Evolutionary conservation across 352 stramenopile species (phyloP), one percentile per base, ranked within the genome.

Genomic region (Phytophthora agathidicida): DNA sequence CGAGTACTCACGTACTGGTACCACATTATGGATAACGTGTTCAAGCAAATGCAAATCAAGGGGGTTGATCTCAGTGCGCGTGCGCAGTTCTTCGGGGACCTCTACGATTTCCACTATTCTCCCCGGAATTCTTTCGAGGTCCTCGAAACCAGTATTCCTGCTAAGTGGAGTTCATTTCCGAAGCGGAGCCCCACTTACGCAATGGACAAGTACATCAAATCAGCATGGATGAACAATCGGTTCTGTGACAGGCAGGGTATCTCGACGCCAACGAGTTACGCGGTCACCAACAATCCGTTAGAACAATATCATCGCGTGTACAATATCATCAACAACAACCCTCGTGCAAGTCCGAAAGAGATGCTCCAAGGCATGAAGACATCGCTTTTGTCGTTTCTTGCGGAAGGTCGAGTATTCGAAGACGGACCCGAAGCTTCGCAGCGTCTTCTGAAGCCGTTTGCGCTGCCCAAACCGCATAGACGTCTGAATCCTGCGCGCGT

Each of bases 21-120:
- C 16, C 30, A 42, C 32, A n/a, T 41, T 14, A 42, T 2, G 30
- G 7, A 52, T 10, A 52, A 42, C 23, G 30, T 52, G 1, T 3
- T 13, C 7, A 42, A 32, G 27, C 19, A 26, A 32, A 3, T 8
- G 9, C 7, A 38, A 8, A 19, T 42, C 9, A 20, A 10, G 13
- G 32, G 24, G 10, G 2, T 52, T 17, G 19, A 31, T 52, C 0
- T 13, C 2, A 6, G 41, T 2, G n/a, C 20, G 3, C 28, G 22
- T 7, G 10, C 23, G n/a, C 7, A 41, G 3, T 32, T 33, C 24
- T 42, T 41, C 13, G 19, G 31, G 13, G 17, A 52, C 16, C 10
- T 52, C 19, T 42, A 52, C 8, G 44, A 42, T 41, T 32, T 42
- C n/a, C 30, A 52, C 13, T 42, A 42, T 24, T 8, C 44, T n/a